phyloP scores from a whole-genome alignment of 768 basidiomycete genomes.

The Rhizopogon vinicolor region DNA sequence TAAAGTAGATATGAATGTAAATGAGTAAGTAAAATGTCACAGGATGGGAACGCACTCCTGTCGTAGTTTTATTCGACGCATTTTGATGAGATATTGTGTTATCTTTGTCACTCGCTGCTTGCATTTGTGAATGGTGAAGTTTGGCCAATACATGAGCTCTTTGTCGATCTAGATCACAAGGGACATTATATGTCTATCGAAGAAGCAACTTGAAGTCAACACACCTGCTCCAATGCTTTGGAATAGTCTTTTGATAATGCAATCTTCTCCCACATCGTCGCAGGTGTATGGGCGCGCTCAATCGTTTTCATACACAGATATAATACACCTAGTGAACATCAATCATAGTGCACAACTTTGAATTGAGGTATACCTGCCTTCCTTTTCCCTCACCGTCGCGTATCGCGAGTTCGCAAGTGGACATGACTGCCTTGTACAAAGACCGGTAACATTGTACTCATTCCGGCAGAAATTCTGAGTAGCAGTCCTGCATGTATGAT shows the following conservation, averaged over 20 bases:
- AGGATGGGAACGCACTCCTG: constrained; percentile 59
- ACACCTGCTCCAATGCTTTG: constrained; percentile 91
- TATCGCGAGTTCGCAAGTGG: constrained; percentile 97
- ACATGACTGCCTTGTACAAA: constrained; percentile 93
- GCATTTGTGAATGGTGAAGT: constrained; percentile 96
- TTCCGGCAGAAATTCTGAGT: constrained; percentile 99
- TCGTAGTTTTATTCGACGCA: constrained; percentile 84
- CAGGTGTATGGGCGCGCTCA: constrained; percentile 93
- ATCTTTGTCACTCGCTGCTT: constrained; percentile 99
- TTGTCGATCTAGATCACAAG: constrained; percentile 75
- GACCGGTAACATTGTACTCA: constrained; percentile 96
- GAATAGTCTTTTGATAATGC: constrained; percentile 91
- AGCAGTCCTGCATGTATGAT: constrained; percentile 55
- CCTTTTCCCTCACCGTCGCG: constrained; percentile 95
- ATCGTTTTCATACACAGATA: constrained; percentile 98
- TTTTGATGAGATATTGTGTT: constrained; percentile 98
- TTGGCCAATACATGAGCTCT: constrained; percentile 97
- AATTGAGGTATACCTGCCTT: constrained; percentile 49
- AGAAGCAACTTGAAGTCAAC: constrained; percentile 8
- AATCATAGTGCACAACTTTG: not conserved
- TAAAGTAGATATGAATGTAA: constrained; percentile 23
- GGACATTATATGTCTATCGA: not conserved
- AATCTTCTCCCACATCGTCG: constrained; percentile 97
- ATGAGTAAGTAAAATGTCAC: not conserved
- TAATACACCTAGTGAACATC: constrained; percentile 53